Conservation (phyloP, 2,329 filamentous ascomycete genomes). For the Magnaporthiopsis rhizophila region DNA sequence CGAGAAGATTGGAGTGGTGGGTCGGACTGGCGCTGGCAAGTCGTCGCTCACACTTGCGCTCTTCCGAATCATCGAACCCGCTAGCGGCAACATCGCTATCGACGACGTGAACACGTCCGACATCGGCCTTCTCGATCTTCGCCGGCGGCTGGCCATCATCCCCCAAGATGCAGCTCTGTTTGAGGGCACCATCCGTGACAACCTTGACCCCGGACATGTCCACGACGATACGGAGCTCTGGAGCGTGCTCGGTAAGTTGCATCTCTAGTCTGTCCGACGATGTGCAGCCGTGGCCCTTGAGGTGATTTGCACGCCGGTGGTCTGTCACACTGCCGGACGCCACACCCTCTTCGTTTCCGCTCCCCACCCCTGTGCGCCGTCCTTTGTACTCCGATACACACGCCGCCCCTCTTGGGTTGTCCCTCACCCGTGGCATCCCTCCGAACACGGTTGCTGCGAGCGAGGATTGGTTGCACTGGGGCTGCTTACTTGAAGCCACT, state of each 20-base stretch:
- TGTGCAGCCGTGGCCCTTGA: not conserved
- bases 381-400: no score
- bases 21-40: conserved; percentile 92
- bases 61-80: conserved; percentile 91
- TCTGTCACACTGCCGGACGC: not conserved
- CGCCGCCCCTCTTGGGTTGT: no score
- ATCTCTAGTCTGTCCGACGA: not conserved
- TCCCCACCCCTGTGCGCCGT: not conserved
- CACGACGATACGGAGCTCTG: conserved; percentile 96
- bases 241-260: conserved; percentile 76
- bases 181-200: conserved; percentile 66
- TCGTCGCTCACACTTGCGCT: conserved; percentile 86
- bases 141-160: conserved; percentile 87
- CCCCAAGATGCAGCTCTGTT: conserved; percentile 96
- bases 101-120: conserved; percentile 82
- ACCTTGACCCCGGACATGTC: conserved; percentile 87
- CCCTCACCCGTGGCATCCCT: no score
- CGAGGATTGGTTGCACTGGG: no score
- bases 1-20: conserved; percentile 97
- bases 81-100: conserved; percentile 76
- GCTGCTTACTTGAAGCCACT: no score
- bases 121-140: conserved; percentile 83
- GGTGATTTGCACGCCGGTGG: not conserved
- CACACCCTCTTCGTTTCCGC: not conserved
- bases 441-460: no score